A percentile compares a stretch with the other conserved stretches of the same genome.
phyloP scores from a whole-genome alignment of 1,284 basidiomycete species.

The Phaffia rhodozyma region DNA sequence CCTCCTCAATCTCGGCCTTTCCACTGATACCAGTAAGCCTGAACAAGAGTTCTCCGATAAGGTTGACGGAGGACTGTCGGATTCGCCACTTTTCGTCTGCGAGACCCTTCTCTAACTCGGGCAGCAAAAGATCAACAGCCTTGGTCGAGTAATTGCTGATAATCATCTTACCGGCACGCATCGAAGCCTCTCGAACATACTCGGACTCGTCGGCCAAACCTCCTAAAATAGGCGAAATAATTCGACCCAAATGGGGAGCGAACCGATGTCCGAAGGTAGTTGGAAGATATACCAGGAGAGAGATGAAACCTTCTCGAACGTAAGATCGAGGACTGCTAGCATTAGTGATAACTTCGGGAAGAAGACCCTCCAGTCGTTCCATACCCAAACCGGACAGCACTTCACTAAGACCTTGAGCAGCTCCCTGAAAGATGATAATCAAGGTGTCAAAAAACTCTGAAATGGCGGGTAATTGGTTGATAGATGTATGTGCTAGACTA shows the following conservation, averaged over 20 bases:
- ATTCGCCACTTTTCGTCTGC: slow-evolving; percentile 94
- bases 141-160: slow-evolving; percentile 86
- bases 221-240: slow-evolving; percentile 82
- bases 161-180: slow-evolving; percentile 98
- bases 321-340: slow-evolving; percentile 80
- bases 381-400: slow-evolving; percentile 92
- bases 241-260: slow-evolving; percentile 87
- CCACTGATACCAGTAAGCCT: slow-evolving; percentile 95
- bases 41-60: slow-evolving; percentile 93
- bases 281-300: slow-evolving; percentile 87
- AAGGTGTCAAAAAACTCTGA: background rate
- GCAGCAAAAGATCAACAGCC: slow-evolving; percentile 86
- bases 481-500: background rate
- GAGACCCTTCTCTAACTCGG: slow-evolving; percentile 89
- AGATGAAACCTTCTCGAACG: slow-evolving; percentile 97
- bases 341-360: slow-evolving; percentile 88
- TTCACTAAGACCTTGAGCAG: slow-evolving; percentile 93
- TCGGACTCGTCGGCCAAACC: slow-evolving; percentile 91
- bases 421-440: slow-evolving; percentile 43
- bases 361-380: slow-evolving; percentile 86
- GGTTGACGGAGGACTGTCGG: slow-evolving; percentile 87
- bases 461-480: background rate
- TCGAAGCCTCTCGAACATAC: slow-evolving; percentile 87
- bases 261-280: slow-evolving; percentile 91
- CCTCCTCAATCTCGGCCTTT: slow-evolving; percentile 76